Evolutionary conservation across 1,139 yeast genomes (phyloP).

Genomic region (Groenewaldozyma auringiensis): DNA sequence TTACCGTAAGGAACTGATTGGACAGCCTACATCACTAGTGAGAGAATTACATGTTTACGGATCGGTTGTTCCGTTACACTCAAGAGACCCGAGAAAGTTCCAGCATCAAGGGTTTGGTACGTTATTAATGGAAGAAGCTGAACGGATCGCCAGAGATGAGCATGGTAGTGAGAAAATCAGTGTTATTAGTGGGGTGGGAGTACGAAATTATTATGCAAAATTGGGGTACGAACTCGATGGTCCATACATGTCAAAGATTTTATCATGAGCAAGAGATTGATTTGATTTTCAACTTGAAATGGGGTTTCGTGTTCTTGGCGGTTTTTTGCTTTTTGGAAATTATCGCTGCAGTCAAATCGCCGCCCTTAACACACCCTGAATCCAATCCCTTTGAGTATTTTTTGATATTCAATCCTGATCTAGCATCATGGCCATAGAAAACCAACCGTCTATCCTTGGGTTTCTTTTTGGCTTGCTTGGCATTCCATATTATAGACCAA

Average conservation of each 20-base stretch:
- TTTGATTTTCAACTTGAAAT: constrained; percentile 25
- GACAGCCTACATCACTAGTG: constrained; percentile 84
- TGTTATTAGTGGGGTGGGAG: constrained; percentile 97
- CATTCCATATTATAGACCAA: constrained; percentile 62
- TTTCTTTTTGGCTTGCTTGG: constrained; percentile 36
- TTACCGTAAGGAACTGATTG: constrained; percentile 77
- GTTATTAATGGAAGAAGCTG: constrained; percentile 95
- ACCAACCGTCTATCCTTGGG: constrained; percentile 44
- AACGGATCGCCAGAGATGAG: constrained; percentile 87
- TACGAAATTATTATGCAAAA: constrained; percentile 86
- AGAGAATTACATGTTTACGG: constrained; percentile 97
- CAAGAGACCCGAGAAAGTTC: constrained; percentile 95
- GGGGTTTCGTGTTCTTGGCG: constrained; percentile 21
- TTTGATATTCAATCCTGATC: constrained; percentile 59
- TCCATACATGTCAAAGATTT: constrained; percentile 80
- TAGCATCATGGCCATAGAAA: constrained; percentile 86
- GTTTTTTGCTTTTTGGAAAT: constrained; percentile 24
- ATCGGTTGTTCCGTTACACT: constrained; percentile 92
- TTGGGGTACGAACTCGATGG: constrained; percentile 91
- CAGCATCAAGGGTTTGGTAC: constrained; percentile 99
- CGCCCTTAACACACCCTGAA: constrained; percentile 74
- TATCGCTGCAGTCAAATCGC: constrained; percentile 57
- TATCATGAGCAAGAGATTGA: constrained; percentile 26
- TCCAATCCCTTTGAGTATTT: constrained; percentile 74
- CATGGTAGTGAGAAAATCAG: constrained; percentile 88